phyloP scores from a whole-genome alignment of 306 rosid genomes.

The Vachellia pachyceras region DNA sequence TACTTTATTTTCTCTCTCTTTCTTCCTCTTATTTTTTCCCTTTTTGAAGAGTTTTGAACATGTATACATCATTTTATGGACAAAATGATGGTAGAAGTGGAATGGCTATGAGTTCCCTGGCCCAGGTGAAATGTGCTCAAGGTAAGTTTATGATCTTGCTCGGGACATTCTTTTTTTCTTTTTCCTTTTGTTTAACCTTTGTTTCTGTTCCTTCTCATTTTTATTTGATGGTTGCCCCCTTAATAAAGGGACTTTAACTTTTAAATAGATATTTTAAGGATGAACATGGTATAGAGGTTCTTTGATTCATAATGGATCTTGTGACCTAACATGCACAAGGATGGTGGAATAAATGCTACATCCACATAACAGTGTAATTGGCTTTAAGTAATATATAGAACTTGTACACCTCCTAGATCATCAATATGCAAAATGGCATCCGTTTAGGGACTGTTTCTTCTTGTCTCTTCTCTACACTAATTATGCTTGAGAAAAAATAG shows the following conservation, averaged over 20 bases:
- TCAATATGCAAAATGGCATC: not conserved
- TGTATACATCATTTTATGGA: constrained; percentile 71
- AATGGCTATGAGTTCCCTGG: constrained; percentile 83
- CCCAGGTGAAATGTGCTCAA: constrained; percentile 80
- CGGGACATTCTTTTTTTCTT: not conserved
- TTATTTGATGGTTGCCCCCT: constrained; percentile 4
- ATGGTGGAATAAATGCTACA: constrained; percentile 27
- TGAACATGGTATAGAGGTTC: constrained; percentile 12
- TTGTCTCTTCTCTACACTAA: not conserved
- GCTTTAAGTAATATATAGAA: not conserved
- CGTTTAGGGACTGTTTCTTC: constrained; percentile 1
- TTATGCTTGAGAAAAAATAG: not conserved
- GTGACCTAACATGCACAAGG: constrained; percentile 17
- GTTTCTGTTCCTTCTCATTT: constrained; percentile 19
- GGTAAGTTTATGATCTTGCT: constrained; percentile 57
- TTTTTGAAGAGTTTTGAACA: constrained; percentile 62
- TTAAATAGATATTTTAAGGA: not conserved
- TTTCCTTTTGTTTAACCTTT: constrained; percentile 11
- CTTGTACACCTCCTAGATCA: not conserved
- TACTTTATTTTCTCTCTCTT: constrained; percentile 33
- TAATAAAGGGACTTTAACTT: not conserved
- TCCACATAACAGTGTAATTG: constrained; percentile 11
- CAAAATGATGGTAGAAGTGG: constrained; percentile 88
- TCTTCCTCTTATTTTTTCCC: constrained; percentile 32
- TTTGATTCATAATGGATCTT: constrained; percentile 30